Evolutionary conservation across 2,329 filamentous ascomycete genomes (phyloP).

Genomic region (Curvularia eragrostidis): DNA sequence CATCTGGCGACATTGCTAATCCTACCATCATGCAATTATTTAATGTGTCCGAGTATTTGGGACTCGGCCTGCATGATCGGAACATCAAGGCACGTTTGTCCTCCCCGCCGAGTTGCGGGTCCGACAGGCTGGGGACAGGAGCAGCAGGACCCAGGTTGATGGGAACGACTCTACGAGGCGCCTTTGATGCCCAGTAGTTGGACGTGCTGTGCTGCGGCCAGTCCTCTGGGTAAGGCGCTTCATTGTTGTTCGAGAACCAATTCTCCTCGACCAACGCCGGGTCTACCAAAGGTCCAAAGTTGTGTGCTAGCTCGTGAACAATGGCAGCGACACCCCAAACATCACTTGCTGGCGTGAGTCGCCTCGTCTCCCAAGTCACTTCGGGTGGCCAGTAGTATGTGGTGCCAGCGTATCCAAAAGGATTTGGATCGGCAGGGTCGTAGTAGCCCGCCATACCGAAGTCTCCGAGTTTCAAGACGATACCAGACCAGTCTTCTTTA

Average conservation of each 20-base stretch:
- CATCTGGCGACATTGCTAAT: conserved; percentile 14
- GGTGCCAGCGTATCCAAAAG: conserved; percentile 17
- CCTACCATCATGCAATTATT: conserved; percentile 26
- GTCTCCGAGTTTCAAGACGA: conserved; percentile 69
- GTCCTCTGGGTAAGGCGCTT: neutral
- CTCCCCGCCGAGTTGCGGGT: neutral
- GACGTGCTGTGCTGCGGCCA: conserved; percentile 5
- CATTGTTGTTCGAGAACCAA: conserved; percentile 1
- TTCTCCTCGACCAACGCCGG: conserved; percentile 2
- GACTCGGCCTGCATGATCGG: conserved; percentile 17
- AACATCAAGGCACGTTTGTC: neutral
- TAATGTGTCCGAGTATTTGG: conserved; percentile 24
- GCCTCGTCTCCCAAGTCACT: conserved; percentile 23
- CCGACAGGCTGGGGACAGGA: neutral
- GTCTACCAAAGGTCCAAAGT: conserved; percentile 23
- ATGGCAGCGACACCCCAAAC: conserved; percentile 37
- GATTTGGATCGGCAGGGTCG: conserved; percentile 37
- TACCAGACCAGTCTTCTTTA: conserved; percentile 14
- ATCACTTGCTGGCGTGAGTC: conserved; percentile 24
- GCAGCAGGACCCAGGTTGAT: conserved; percentile 19
- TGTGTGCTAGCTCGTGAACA: conserved; percentile 32
- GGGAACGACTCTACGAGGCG: conserved; percentile 15
- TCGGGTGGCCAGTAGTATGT: conserved; percentile 31
- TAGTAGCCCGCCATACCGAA: conserved; percentile 71
- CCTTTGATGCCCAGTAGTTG: conserved; percentile 19